phyloP scores from a whole-genome alignment of 23 red algal genomes.

The Gracilaria gracilis region DNA sequence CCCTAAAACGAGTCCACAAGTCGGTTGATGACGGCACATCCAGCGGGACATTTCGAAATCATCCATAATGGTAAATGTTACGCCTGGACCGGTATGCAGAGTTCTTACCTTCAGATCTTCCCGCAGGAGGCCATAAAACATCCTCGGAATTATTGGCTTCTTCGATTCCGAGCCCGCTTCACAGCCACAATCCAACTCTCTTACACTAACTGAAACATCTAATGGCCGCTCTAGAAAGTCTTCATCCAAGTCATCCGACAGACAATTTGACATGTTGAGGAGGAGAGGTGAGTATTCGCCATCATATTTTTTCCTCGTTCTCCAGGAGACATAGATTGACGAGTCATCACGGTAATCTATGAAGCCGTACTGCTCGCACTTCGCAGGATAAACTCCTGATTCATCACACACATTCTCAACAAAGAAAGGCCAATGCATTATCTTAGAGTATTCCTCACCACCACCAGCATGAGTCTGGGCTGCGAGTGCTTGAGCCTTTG shows the following conservation, averaged over 20 bases:
- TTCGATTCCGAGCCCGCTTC: neutral
- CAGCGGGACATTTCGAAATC: conserved; percentile 18
- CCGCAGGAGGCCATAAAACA: conserved; percentile 9
- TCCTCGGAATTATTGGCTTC: neutral
- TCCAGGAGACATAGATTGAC: neutral
- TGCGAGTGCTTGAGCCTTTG: conserved; percentile 9
- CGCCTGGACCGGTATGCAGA: neutral
- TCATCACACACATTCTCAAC: neutral
- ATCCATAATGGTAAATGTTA: conserved; percentile 13
- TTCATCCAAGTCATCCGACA: neutral
- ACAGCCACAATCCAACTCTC: conserved; percentile 32
- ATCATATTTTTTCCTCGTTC: neutral
- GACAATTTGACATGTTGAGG: neutral
- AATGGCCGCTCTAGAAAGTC: conserved; percentile 2
- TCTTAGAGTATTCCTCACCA: conserved; percentile 1
- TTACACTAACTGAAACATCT: neutral
- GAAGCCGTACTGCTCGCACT: neutral
- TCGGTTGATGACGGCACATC: neutral
- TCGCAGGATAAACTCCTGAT: neutral
- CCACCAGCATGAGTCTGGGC: neutral
- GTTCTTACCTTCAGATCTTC: neutral
- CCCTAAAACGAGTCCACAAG: neutral
- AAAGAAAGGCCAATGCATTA: neutral
- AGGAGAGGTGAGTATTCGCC: neutral
- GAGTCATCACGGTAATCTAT: neutral